phyloP scores from a whole-genome alignment of 2,329 filamentous ascomycete genomes.

The Penicillium sp. region DNA sequence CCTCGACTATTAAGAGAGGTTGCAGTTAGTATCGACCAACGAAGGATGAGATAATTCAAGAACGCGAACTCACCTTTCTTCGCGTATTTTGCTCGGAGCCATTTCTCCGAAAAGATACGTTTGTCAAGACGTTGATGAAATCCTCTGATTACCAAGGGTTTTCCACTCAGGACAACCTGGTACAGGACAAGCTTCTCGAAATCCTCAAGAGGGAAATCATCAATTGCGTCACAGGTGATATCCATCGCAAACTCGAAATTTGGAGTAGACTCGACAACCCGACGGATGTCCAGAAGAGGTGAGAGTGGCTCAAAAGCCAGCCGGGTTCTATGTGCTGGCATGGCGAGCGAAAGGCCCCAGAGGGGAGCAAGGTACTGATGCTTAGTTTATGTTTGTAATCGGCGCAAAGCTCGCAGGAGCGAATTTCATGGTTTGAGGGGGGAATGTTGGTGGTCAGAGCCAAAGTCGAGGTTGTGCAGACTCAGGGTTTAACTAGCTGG shows the following conservation, averaged over 20 bases:
- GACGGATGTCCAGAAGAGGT: constrained; percentile 74
- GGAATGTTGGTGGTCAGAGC: not conserved
- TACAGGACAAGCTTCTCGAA: constrained; percentile 83
- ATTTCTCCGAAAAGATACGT: constrained; percentile 73
- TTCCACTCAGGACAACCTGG: constrained; percentile 80
- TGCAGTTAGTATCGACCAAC: constrained; percentile 5
- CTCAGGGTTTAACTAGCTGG: not conserved
- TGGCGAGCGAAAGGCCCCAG: constrained; percentile 37
- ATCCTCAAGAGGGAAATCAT: constrained; percentile 68
- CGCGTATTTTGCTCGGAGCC: constrained; percentile 75
- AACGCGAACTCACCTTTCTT: constrained; percentile 63
- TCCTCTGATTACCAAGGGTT: constrained; percentile 85
- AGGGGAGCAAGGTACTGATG: not conserved
- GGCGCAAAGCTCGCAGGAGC: not conserved
- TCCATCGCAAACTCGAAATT: constrained; percentile 87
- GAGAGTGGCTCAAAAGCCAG: constrained; percentile 90
- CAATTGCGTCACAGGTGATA: constrained; percentile 74
- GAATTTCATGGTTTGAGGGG: not conserved
- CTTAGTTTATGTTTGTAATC: not conserved
- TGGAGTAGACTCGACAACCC: constrained; percentile 70
- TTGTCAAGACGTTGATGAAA: constrained; percentile 74
- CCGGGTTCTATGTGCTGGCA: constrained; percentile 76
- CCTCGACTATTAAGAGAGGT: constrained; percentile 62
- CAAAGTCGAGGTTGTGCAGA: not conserved
- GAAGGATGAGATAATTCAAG: not conserved